Base-by-base conservation (phyloP, 176 grass and related monocot species). In the Coix lacrymajobi region DNA sequence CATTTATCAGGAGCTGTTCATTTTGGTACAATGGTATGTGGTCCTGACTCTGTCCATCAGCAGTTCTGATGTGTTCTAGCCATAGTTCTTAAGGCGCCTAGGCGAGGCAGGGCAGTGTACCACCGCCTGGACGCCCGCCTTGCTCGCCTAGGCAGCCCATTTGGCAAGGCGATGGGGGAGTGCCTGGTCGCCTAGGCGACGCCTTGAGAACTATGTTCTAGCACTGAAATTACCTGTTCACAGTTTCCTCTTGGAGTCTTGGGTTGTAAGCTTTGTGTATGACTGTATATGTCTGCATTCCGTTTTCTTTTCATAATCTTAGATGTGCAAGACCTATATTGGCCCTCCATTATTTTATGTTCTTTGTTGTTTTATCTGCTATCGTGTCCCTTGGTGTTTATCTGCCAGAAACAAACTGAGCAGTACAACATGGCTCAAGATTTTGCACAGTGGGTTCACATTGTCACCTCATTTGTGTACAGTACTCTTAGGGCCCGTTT, bases 1-100 rank as follows among this genome's bases (percentile, higher is more conserved):
- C 96, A 99, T 83, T 87, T 99, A 34, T 89, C 81, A 1, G 91
- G 93, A 65, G 80, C 91, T 63, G 93, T 96, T 86, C 78, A 93
- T 78, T 99, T 99, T 85, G 96, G 93, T 48, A 96, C 90, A 75
- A 76, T 94, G 96, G 96, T 99, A 92, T 66, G 96, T 79, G 8
- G 58, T 15, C 17, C 65, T 58, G 22, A 58, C 54, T 58, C 22
- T 34, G 2, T 36, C 3, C 22, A 57, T 57, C 49, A 9, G 51
- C 51, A n/a, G 51, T 22, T 54, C 19, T 57, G 30, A 49, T 46
- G 44, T 32, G 20, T 66, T 20, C 31, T 46, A 33, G 44, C 15
- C n/a, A n/a, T n/a, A n/a, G n/a, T n/a, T n/a, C n/a, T n/a, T n/a
- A n/a, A n/a, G n/a, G n/a, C n/a, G n/a, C n/a, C n/a, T n/a, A n/a